Conservation (phyloP, 306 rosid species). For the Prunus dulcis region DNA sequence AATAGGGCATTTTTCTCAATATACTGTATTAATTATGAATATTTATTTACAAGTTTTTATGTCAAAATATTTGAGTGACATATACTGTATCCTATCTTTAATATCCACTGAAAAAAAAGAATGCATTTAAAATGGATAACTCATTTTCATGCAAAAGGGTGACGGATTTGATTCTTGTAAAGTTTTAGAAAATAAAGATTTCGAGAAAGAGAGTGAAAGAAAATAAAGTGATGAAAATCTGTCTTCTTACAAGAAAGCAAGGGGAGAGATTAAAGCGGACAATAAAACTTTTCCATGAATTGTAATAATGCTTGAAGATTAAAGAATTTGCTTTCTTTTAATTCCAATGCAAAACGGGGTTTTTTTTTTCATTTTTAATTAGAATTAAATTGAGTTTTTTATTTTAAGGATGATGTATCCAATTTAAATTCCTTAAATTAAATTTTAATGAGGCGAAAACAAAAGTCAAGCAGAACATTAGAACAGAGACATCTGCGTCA, state of each 20-base stretch:
- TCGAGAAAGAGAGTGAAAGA: not conserved
- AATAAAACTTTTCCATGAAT: conserved; percentile 5
- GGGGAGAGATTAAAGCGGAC: not conserved
- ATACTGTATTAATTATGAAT: not conserved
- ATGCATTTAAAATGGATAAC: not conserved
- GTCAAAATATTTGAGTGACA: conserved; percentile 6
- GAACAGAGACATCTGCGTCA: not conserved
- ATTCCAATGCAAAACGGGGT: conserved; percentile 7
- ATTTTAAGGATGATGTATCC: no score
- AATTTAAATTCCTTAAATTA: no score
- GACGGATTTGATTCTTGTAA: not conserved
- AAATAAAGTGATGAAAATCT: conserved; percentile 11
- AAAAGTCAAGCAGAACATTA: not conserved
- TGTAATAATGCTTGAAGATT: conserved; percentile 8
- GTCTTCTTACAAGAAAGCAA: conserved; percentile 27
- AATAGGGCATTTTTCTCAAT: not conserved
- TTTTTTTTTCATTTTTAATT: no score
- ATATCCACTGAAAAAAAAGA: conserved; percentile 2
- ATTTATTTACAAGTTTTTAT: not conserved
- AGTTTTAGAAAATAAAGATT: not conserved
- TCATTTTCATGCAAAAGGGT: not conserved
- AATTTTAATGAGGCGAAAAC: no score
- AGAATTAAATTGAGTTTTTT: no score
- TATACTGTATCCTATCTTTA: not conserved
- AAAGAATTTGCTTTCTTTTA: conserved; percentile 1